Evolutionary conservation across 306 rosid genomes (phyloP), one percentile per base, ranked within the genome.

Genomic region (Bauhinia variegata): DNA sequence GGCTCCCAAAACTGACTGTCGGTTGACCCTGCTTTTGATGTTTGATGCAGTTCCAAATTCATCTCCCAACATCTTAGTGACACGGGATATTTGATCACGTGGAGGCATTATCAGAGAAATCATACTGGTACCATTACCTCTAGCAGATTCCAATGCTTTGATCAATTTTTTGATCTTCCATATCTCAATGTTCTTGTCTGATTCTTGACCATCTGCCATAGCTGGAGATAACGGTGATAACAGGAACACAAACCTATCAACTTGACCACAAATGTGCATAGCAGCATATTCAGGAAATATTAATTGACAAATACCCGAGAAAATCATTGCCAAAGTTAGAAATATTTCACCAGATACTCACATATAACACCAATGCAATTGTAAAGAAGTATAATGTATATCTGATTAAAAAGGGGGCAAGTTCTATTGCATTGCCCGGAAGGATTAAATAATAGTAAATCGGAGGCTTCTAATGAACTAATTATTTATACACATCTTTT

Each of bases 41-140:
- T 91, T 91, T 55, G 97, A 91, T 62, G 95, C 97, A 80, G 97
- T 91, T 67, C 97, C 97, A 74, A 80, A 91, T 79, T 91, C 97
- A 78, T 91, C 97, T 38, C 95, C 97, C 66, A 91, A 75, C 97
- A 91, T 91, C 92, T 91, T 91, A 15, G 97, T 88, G 60, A 91
- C 97, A 42, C 92, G 88, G 46, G 97, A 88, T 17, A 91, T 77
- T 50, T 91, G 97, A 85, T 91, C 97, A 1, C 97, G 86, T 0
- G 97, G 97, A 76, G 97, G 97, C 95, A 91, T 91, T 5, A 91
- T 88, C 48, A 91, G 88, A 53, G 97, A 91, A 67, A 91, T 91
- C 97, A 91, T 91, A 83, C 97, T 88, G 59, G 97, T 91, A 46
- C 97, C 97, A 70, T 91, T 91, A 13, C 97, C 97, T 68, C 95